Evolutionary conservation across 148 eudicot species (phyloP).

Genomic region (Linanthus parryae): DNA sequence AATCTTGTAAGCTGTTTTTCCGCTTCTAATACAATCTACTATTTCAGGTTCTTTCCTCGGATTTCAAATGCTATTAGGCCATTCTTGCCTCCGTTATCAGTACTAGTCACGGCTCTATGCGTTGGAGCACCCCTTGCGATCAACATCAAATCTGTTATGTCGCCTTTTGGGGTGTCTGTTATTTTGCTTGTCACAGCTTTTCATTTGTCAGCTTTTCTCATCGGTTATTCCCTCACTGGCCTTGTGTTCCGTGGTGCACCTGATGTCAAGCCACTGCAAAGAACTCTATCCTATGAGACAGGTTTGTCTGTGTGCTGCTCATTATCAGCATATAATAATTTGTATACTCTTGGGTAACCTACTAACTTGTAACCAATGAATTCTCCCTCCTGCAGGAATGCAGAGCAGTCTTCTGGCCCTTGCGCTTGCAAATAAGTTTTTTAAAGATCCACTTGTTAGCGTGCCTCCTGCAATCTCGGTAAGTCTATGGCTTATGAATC

Average conservation of each 20-base stretch:
- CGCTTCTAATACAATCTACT: too few species aligned
- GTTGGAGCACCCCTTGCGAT: constrained; percentile 97
- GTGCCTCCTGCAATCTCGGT: constrained; percentile 96
- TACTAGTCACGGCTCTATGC: constrained; percentile 86
- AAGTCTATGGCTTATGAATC: constrained; percentile 29
- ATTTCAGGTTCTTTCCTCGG: constrained; percentile 66
- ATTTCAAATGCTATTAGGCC: constrained; percentile 69
- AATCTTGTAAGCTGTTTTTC: too few species aligned
- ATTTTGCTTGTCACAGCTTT: constrained; percentile 62
- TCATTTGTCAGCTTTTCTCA: constrained; percentile 74
- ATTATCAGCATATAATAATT: too few species aligned
- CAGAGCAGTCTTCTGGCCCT: constrained; percentile 96
- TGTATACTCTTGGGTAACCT: too few species aligned
- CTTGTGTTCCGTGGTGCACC: constrained; percentile 43
- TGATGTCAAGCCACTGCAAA: constrained; percentile 84
- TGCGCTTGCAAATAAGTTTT: constrained; percentile 83
- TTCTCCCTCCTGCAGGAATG: constrained; percentile 52
- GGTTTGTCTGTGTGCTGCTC: too few species aligned
- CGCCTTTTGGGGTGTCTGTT: constrained; percentile 75
- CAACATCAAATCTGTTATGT: constrained; percentile 72
- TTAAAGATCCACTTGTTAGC: constrained; percentile 80
- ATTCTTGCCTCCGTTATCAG: constrained; percentile 79
- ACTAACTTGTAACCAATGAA: neutral
- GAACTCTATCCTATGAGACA: constrained; percentile 91
- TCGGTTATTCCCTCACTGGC: constrained; percentile 69